Conservation (phyloP, 2,329 filamentous ascomycete species). For the Emergomyces africanus region DNA sequence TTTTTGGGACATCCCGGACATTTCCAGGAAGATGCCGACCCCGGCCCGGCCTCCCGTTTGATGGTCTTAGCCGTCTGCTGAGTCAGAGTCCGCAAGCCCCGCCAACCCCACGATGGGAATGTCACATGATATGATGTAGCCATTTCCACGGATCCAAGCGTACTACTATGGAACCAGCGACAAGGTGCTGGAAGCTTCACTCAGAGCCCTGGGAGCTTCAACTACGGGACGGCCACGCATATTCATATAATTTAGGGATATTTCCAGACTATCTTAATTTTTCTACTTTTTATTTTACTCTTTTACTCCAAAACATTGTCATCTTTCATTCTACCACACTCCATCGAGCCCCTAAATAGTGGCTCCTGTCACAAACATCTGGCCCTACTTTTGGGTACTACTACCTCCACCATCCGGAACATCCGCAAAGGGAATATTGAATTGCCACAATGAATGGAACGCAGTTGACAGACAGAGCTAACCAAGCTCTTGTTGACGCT, state of each 20-base stretch:
- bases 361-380: neutral
- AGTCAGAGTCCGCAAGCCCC: neutral
- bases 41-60: too few relatives aligned
- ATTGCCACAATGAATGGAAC: slow-evolving; percentile 30
- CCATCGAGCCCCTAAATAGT: neutral
- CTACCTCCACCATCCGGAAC: neutral
- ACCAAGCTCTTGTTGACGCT: slow-evolving; percentile 79
- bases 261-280: neutral
- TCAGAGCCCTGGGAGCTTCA: neutral
- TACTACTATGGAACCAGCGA: too few relatives aligned
- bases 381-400: too few relatives aligned
- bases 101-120: too few relatives aligned
- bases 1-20: too few relatives aligned
- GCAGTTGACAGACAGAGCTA: slow-evolving; percentile 82
- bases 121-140: slow-evolving; percentile 1
- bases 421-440: neutral
- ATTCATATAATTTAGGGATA: neutral
- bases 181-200: neutral
- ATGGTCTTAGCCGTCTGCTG: too few relatives aligned
- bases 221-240: too few relatives aligned
- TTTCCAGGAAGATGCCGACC: too few relatives aligned
- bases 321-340: too few relatives aligned
- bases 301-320: too few relatives aligned
- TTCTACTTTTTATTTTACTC: neutral
- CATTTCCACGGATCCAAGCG: too few relatives aligned